phyloP scores from a whole-genome alignment of 2,329 filamentous ascomycete species.

The Colletotrichum sansevieriae region DNA sequence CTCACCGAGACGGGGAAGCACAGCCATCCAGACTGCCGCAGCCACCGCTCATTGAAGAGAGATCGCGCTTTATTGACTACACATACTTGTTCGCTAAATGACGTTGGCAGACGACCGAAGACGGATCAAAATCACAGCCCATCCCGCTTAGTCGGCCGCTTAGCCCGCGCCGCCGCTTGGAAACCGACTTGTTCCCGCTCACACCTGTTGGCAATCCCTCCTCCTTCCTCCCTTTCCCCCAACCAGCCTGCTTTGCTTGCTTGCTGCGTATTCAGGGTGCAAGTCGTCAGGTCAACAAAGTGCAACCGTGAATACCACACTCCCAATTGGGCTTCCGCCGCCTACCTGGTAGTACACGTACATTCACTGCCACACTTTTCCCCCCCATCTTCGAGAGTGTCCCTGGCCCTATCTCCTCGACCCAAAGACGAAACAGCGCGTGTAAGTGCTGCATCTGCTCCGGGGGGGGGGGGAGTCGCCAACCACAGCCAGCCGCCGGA shows the following conservation, averaged over 20 bases:
- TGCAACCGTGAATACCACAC: not conserved
- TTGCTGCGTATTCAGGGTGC: not conserved
- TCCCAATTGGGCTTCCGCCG: slow-evolving; percentile 4
- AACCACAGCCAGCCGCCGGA: slow-evolving; percentile 13
- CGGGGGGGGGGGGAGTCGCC: slow-evolving; percentile 7
- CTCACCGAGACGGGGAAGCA: not conserved
- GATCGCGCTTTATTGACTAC: too few relatives aligned
- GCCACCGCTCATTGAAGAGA: slow-evolving; percentile 14
- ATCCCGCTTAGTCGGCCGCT: slow-evolving; percentile 26
- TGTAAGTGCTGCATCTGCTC: slow-evolving; percentile 12
- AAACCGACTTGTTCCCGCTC: slow-evolving; percentile 18
- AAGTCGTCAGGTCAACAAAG: not conserved
- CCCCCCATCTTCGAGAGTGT: slow-evolving; percentile 12
- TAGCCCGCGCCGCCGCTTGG: slow-evolving; percentile 3
- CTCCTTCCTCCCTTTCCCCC: too few relatives aligned
- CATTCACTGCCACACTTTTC: slow-evolving; percentile 15
- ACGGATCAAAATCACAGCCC: not conserved
- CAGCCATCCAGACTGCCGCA: slow-evolving; percentile 13
- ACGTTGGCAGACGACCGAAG: not conserved
- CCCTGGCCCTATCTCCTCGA: not conserved
- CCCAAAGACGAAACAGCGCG: not conserved
- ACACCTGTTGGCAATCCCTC: not conserved
- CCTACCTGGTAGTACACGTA: slow-evolving; percentile 5
- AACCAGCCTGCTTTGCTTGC: not conserved
- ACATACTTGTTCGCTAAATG: not conserved